A percentile compares a stretch with the other conserved stretches of the same genome.
phyloP scores from a whole-genome alignment of 2,329 filamentous ascomycete species.

The Aspergillus arachidicola region DNA sequence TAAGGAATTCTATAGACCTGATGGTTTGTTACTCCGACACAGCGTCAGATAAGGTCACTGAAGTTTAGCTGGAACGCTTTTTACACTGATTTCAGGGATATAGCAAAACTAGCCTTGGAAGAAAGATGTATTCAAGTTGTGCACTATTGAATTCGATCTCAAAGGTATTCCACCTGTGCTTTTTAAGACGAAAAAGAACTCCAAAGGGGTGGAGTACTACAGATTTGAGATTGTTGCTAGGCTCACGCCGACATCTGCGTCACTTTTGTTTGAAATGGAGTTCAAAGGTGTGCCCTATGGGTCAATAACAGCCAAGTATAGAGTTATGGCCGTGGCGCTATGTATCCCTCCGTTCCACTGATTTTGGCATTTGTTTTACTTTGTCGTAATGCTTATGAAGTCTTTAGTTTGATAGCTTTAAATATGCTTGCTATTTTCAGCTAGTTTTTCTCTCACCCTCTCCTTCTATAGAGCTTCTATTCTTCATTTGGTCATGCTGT shows the following conservation, averaged over 20 bases:
- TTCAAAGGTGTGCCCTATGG: conserved; percentile 28
- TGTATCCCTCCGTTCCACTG: no score
- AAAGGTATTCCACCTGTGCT: conserved; percentile 18
- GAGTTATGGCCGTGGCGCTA: neutral
- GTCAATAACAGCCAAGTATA: conserved; percentile 19
- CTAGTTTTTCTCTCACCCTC: no score
- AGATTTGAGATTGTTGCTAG: conserved; percentile 2
- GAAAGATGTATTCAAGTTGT: conserved; percentile 15
- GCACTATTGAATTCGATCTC: conserved; percentile 20
- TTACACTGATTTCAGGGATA: neutral
- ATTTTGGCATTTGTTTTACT: no score
- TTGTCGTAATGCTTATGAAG: no score
- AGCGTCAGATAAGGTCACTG: neutral
- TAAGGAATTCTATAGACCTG: neutral
- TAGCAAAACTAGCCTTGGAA: neutral
- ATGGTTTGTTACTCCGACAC: conserved; percentile 6
- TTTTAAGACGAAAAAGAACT: conserved; percentile 17
- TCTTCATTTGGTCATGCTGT: no score
- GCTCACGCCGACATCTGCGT: conserved; percentile 23
- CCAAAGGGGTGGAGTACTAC: conserved; percentile 17
- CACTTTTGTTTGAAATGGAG: conserved; percentile 23
- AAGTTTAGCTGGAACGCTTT: neutral
- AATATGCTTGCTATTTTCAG: no score
- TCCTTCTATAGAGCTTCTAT: no score
- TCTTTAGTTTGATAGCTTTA: no score